Evolutionary conservation across 495 filamentous ascomycete genomes (phyloP).

Genomic region (Xylaria venustula): DNA sequence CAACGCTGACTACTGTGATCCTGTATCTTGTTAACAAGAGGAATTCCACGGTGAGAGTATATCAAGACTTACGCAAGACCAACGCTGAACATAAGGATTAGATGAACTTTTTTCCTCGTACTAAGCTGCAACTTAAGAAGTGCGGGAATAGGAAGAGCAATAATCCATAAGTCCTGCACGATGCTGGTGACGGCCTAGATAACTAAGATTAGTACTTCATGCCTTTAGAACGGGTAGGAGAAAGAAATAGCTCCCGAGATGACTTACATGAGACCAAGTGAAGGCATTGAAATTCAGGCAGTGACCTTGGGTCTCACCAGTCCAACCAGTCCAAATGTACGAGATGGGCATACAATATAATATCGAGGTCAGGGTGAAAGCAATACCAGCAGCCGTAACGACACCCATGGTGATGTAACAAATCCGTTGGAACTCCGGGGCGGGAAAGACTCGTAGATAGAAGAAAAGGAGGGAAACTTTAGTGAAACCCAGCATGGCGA

Average conservation of each 20-base stretch:
- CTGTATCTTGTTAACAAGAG: background rate
- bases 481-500: conserved; percentile 34
- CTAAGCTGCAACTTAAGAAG: conserved; percentile 31
- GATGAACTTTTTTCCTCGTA: conserved; percentile 36
- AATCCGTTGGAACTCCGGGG: conserved; percentile 27
- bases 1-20: conserved; percentile 18
- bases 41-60: background rate
- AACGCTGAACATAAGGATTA: conserved; percentile 37
- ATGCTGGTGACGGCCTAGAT: conserved; percentile 32
- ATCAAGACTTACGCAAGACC: conserved; percentile 31
- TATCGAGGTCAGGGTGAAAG: conserved; percentile 35
- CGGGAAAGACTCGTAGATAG: conserved; percentile 51
- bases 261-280: conserved; percentile 21
- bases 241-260: background rate
- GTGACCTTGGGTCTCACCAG: conserved; percentile 19
- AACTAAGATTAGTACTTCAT: background rate
- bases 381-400: conserved; percentile 29
- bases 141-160: conserved; percentile 37
- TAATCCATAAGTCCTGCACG: conserved; percentile 35
- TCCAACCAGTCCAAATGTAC: conserved; percentile 31
- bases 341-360: conserved; percentile 46
- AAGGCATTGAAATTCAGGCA: conserved; percentile 34
- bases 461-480: conserved; percentile 51
- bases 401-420: conserved; percentile 21
- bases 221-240: background rate